Evolutionary conservation across 257 asterid species (phyloP), one percentile per base, ranked within the genome.

Genomic region (Mentha longifolia): DNA sequence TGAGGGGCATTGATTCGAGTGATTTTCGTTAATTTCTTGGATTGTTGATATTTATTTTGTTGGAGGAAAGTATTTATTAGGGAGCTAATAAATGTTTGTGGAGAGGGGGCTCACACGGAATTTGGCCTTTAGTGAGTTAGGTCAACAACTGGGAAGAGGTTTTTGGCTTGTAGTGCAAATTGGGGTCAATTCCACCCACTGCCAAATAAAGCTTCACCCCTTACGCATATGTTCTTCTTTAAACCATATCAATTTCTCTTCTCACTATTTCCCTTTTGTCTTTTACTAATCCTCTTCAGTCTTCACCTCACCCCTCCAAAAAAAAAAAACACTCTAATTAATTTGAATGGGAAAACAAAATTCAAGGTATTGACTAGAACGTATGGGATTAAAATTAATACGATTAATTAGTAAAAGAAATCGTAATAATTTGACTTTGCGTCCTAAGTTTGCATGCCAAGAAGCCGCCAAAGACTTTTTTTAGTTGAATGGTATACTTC

Each of bases 81-180:
- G 2, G 31, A 3, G 31, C 3, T 8, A 50, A 9, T 37, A n/a
- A 37, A 17, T 17, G 19, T 12, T 22, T 13, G 57, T 19, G 3
- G 20, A 10, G 20, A 0, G 6, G n/a, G 30, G 17, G 35, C 70
- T 61, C 71, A 70, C 39, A 16, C 9, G 30, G 17, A 30, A 55
- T 77, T 84, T 85, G 92, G 86, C 58, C 4, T 70, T 71, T 73
- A 68, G 65, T 75, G 85, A 15, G 79, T 86, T 84, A 68, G 92
- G 90, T 85, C 94, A 88, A 84, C 89, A 90, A 80, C 75, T 79
- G 74, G 82, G 87, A 86, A 81, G 77, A 83, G 59, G 60, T 61
- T 78, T 42, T 86, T 84, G 94, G 84, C 85, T 78, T 74, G 50
- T 81, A 61, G 65, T 82, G 85, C 76, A 64, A 60, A 56, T 76